Evolutionary conservation across 306 rosid genomes (phyloP), one percentile per base, ranked within the genome.

Genomic region (Cucurbita ficifolia): DNA sequence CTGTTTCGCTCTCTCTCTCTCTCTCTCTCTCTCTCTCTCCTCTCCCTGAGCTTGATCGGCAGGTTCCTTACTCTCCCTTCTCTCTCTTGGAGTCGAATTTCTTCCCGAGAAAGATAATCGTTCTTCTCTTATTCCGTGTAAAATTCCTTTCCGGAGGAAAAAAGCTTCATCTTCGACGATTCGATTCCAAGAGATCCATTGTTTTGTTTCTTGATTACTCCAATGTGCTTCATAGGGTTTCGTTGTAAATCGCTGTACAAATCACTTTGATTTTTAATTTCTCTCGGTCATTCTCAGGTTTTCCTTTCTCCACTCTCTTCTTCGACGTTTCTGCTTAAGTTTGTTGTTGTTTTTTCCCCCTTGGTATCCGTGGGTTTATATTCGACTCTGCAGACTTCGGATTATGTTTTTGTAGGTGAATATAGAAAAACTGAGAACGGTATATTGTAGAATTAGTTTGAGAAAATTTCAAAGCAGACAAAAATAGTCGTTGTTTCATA

Each of bases 21-120:
- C n/a, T 68, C 33, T 52, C 18, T 76, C 14, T 39, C 74, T 72
- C 75, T 38, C n/a, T 68, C 33, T 52, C 39, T 78, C 18, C 18
- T 7, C 18, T 7, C 74, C 54, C 77, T 76, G 72, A 82, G 76
- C 90, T 77, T 91, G 89, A 89, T 87, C 97, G 88, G 73, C 89
- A 77, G 86, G 74, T 68, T 72, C 63, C 48, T 61, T 45, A 35
- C 53, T 18, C 46, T 61, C 69, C 48, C 13, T 3, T 59, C 59
- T 56, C 69, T 19, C 87, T 80, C 76, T 76, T 79, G 86, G 83
- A 83, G 76, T 87, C 86, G 84, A 83, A 85, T 80, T 81, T 80
- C 81, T 79, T 51, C 72, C 81, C 54, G 73, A 65, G 70, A 70
- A 59, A 57, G 58, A 46, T 33, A 29, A 45, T 22, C 24, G 17